Percentiles rank a stretch among this genome's conserved stretches.
Conservation (phyloP, 768 basidiomycete genomes). For the Albatrellus ellisii region DNA sequence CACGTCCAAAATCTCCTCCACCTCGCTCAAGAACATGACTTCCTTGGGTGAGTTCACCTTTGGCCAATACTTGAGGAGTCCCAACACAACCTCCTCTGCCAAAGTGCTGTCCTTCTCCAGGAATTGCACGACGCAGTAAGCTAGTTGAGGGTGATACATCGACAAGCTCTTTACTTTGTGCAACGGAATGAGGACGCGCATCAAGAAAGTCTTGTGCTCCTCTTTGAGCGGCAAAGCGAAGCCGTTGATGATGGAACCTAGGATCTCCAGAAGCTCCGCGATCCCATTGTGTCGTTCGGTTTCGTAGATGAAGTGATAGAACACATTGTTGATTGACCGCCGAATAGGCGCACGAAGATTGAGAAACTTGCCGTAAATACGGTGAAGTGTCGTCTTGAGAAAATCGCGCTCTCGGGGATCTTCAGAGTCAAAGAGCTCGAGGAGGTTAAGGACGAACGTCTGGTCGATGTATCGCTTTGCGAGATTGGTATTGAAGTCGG, state of each 20-base stretch:
- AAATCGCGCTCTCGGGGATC: slow-evolving; percentile 99
- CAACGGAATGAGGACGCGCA: slow-evolving; percentile 84
- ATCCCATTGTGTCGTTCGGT: slow-evolving; percentile 99
- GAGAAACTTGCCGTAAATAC: slow-evolving; percentile 99
- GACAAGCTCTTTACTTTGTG: slow-evolving; percentile 99
- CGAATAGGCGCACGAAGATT: slow-evolving; percentile 98
- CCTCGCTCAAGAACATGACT: slow-evolving; percentile 99
- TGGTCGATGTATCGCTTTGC: slow-evolving; percentile 98
- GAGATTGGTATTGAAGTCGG: slow-evolving; percentile 95
- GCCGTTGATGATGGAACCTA: slow-evolving; percentile 99
- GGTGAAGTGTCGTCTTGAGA: slow-evolving; percentile 95
- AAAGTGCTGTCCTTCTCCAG: slow-evolving; percentile 88
- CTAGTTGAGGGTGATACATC: slow-evolving; percentile 96
- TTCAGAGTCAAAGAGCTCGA: slow-evolving; percentile 97
- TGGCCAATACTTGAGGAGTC: slow-evolving; percentile 96
- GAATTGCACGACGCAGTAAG: slow-evolving; percentile 98
- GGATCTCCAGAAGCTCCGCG: slow-evolving; percentile 93
- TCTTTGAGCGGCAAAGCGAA: slow-evolving; percentile 97
- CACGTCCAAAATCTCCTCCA: slow-evolving; percentile 97
- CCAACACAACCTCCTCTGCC: slow-evolving; percentile 92
- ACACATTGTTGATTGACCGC: slow-evolving; percentile 98
- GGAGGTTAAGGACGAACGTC: slow-evolving; percentile 85
- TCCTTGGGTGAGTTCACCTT: slow-evolving; percentile 99
- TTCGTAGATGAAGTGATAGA: slow-evolving; percentile 98
- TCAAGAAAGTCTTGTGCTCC: slow-evolving; percentile 97